Evolutionary conservation across 2,329 filamentous ascomycete genomes (phyloP).

Genomic region (Clarireedia hainanense): DNA sequence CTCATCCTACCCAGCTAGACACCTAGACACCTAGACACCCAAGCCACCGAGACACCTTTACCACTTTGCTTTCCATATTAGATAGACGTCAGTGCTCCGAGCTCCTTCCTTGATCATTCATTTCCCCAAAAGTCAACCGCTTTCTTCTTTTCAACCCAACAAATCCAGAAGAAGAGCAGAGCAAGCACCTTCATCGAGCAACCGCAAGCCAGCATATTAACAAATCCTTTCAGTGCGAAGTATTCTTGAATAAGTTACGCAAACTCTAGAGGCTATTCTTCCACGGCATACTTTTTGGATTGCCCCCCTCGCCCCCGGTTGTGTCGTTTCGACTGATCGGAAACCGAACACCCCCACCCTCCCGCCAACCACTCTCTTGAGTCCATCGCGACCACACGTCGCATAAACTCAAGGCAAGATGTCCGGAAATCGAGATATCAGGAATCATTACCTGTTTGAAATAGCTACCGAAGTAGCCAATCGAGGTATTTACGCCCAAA

Average conservation of each 20-base stretch:
- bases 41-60: background rate
- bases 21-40: background rate
- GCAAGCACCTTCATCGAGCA: background rate
- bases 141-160: background rate
- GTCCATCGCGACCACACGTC: conserved; percentile 1
- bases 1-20: background rate
- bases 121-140: background rate
- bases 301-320: background rate
- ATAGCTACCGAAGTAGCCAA: conserved; percentile 96
- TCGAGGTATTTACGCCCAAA: conserved; percentile 57
- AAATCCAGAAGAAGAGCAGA: background rate
- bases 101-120: background rate
- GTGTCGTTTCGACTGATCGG: background rate
- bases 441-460: conserved; percentile 94
- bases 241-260: too few species aligned
- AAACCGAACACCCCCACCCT: background rate
- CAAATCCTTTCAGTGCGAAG: too few species aligned
- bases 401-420: conserved; percentile 10
- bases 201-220: too few species aligned
- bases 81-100: background rate
- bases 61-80: background rate
- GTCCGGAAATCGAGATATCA: conserved; percentile 55
- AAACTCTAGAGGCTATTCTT: too few species aligned
- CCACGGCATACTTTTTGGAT: background rate
- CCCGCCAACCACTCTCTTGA: background rate